Percentiles rank a stretch among this genome's conserved stretches.
Evolutionary conservation across 2,329 filamentous ascomycete genomes (phyloP).

Genomic region (Alternaria sp.): DNA sequence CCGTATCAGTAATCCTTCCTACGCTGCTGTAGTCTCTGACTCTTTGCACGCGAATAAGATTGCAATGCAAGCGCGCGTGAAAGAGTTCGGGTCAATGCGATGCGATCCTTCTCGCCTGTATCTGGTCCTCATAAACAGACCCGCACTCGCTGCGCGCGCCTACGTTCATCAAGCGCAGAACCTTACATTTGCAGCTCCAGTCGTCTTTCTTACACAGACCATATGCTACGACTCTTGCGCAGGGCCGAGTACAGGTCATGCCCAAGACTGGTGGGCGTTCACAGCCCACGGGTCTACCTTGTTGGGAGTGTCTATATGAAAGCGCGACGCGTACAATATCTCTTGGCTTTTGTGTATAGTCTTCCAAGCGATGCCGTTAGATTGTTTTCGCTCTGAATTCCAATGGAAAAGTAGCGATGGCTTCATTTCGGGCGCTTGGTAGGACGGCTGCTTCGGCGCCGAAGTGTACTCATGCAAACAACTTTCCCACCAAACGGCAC

Average conservation of each 20-base stretch:
- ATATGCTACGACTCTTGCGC: neutral
- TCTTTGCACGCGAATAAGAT: neutral
- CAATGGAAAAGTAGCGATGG: neutral
- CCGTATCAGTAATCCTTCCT: neutral
- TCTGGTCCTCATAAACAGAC: neutral
- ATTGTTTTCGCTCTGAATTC: neutral
- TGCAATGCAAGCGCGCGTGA: neutral
- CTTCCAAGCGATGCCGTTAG: neutral
- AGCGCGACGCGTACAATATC: neutral
- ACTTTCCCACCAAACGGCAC: neutral
- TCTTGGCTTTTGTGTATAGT: neutral
- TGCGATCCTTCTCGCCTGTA: neutral
- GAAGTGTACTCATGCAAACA: conserved; percentile 12
- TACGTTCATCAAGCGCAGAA: neutral
- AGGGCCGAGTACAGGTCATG: neutral
- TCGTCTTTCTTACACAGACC: too few species aligned
- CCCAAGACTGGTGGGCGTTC: neutral
- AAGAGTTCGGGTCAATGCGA: neutral
- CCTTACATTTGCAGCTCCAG: accelerated
- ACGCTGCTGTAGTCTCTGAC: neutral
- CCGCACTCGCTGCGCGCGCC: neutral
- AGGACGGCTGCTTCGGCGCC: conserved; percentile 10
- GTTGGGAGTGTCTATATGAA: neutral
- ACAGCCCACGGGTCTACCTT: neutral
- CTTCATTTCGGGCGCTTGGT: conserved; percentile 12